Evolutionary conservation across 1,284 basidiomycete species (phyloP).

Genomic region (Butyriboletus appendiculatus): DNA sequence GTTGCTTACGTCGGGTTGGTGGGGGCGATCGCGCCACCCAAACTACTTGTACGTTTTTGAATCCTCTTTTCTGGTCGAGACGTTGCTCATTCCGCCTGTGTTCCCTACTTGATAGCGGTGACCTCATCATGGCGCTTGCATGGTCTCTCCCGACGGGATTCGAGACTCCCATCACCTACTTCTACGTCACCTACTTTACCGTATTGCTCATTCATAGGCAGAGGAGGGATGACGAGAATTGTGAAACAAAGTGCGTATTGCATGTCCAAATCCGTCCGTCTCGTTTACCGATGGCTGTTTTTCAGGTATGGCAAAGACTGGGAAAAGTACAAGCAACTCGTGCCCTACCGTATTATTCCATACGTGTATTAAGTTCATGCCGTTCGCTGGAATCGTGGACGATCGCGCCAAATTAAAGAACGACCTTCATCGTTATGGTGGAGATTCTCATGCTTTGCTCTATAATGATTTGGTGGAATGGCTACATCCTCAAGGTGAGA

Average conservation of each 20-base stretch:
- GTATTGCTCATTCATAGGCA: slow-evolving; percentile 93
- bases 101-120: slow-evolving; percentile 55
- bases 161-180: slow-evolving; percentile 92
- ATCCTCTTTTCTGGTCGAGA: neutral
- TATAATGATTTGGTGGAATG: too few species aligned
- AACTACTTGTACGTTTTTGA: slow-evolving; percentile 75
- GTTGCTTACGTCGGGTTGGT: slow-evolving; percentile 95
- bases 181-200: slow-evolving; percentile 90
- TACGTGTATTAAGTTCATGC: slow-evolving; percentile 63
- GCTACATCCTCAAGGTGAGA: too few species aligned
- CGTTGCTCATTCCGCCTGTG: neutral
- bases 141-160: slow-evolving; percentile 97
- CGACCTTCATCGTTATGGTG: too few species aligned
- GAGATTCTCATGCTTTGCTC: too few species aligned
- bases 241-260: slow-evolving; percentile 74
- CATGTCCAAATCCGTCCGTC: neutral
- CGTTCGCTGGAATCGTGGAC: neutral
- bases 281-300: neutral
- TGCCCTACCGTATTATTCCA: slow-evolving; percentile 87
- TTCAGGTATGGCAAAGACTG: slow-evolving; percentile 84
- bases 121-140: slow-evolving; percentile 86
- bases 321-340: slow-evolving; percentile 83
- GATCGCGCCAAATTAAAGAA: too few species aligned
- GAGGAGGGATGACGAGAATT: slow-evolving; percentile 90
- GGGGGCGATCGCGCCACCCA: slow-evolving; percentile 93